Evolutionary conservation across 352 stramenopile species (phyloP).

Genomic region (Globisporangium okanoganense): DNA sequence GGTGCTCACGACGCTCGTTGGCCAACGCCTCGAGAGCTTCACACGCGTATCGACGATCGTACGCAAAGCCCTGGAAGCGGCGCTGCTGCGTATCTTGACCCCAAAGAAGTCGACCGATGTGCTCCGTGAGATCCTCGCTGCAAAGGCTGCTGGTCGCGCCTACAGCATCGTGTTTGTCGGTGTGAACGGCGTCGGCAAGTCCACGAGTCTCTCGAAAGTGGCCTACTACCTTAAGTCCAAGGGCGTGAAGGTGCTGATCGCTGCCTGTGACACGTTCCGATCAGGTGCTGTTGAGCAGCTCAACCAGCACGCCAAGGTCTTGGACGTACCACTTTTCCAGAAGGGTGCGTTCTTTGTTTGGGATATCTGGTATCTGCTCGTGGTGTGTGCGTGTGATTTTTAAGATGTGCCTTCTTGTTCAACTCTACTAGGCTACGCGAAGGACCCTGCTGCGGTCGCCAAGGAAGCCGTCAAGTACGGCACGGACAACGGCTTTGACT

Average conservation of each 20-base stretch:
- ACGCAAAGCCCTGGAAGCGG: slow-evolving; percentile 92
- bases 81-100: slow-evolving; percentile 93
- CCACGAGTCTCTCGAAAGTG: slow-evolving; percentile 98
- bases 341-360: slow-evolving; percentile 31
- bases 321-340: slow-evolving; percentile 96
- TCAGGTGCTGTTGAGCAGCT: slow-evolving; percentile 98
- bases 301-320: slow-evolving; percentile 95
- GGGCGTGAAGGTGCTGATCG: slow-evolving; percentile 94
- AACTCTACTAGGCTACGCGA: slow-evolving; percentile 90
- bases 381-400: too few species aligned
- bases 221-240: slow-evolving; percentile 99
- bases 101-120: slow-evolving; percentile 96
- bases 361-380: neutral
- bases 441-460: slow-evolving; percentile 95
- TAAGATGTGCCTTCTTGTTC: neutral
- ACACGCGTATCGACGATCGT: slow-evolving; percentile 91
- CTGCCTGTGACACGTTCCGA: slow-evolving; percentile 98
- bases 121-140: slow-evolving; percentile 91
- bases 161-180: slow-evolving; percentile 99
- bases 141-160: slow-evolving; percentile 81
- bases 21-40: slow-evolving; percentile 95
- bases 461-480: slow-evolving; percentile 95
- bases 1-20: slow-evolving; percentile 92
- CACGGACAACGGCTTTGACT: slow-evolving; percentile 93
- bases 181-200: slow-evolving; percentile 99